Percentiles rank a stretch among this genome's conserved stretches.
phyloP scores from a whole-genome alignment of 2,329 filamentous ascomycete species.

The Aureobasidium sp. region DNA sequence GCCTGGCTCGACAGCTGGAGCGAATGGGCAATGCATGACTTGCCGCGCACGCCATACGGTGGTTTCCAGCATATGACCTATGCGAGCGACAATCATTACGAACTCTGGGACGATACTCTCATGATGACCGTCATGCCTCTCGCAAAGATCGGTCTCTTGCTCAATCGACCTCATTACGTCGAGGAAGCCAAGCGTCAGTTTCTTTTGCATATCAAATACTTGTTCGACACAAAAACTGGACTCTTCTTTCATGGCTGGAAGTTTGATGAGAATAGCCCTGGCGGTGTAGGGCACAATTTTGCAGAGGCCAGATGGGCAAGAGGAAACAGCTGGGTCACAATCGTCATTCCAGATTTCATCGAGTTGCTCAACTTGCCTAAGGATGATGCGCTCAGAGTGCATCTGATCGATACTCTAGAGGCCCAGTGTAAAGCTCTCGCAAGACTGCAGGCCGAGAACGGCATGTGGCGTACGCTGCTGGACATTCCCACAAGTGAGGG shows the following conservation, averaged over 20 bases:
- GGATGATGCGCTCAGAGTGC: conserved; percentile 53
- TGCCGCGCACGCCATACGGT: conserved; percentile 64
- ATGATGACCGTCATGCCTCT: conserved; percentile 84
- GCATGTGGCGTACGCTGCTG: conserved; percentile 69
- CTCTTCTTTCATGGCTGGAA: conserved; percentile 81
- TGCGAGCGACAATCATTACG: conserved; percentile 60
- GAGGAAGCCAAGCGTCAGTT: conserved; percentile 74
- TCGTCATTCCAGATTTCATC: conserved; percentile 75
- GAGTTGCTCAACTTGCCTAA: conserved; percentile 59
- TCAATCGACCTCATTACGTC: conserved; percentile 64
- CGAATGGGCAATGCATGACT: conserved; percentile 74
- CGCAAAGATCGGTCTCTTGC: conserved; percentile 68
- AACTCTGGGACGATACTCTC: conserved; percentile 78
- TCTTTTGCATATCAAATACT: conserved; percentile 69
- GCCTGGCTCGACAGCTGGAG: conserved; percentile 77
- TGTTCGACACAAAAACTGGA: conserved; percentile 64
- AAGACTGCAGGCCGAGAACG: conserved; percentile 52
- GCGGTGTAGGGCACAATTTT: conserved; percentile 49
- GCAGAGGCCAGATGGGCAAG: conserved; percentile 50
- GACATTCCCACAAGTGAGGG: conserved; percentile 59
- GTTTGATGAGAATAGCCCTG: conserved; percentile 53
- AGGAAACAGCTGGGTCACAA: conserved; percentile 71
- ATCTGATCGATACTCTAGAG: conserved; percentile 57
- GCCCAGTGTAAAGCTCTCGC: conserved; percentile 62
- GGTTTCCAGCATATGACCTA: conserved; percentile 73